Base-by-base conservation (phyloP, 2,329 filamentous ascomycete genomes). In the Fusarium concolor region DNA sequence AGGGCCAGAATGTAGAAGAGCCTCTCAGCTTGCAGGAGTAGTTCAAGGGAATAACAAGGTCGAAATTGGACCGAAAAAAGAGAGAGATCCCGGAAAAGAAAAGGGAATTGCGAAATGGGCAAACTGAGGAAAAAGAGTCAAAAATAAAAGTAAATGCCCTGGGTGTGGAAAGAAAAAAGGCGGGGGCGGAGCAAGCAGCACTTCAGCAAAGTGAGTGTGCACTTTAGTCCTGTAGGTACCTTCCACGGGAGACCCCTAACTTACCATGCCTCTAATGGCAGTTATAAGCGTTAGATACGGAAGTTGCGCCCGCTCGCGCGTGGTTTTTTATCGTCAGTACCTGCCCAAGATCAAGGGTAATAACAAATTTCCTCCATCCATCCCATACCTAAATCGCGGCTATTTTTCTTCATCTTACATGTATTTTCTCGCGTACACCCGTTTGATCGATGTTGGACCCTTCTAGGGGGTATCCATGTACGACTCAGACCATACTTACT, bases 51-150 rank as follows among this genome's bases (percentile, higher is more conserved):
- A 72, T 72, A 73, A 67, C 62, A 68, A 60, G 56, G 53, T 41
- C 38, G 41, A 52, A 56, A 49, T 58, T 35, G 15, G 39, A 17
- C 47, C 44, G 28, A 31, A 41, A 38, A 53, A 41, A 51, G 37
- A 56, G 33, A 64, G 55, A 47, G 60, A 69, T 62, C 68, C 68
- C 64, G 67, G 71, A 67, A 72, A 72, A 73, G 68, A 73, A 73
- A 72, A 72, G 68, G 70, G 70, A 71, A 72, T 72, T 66, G 54
- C 62, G 56, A 46, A 62, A 64, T 55, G 53, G 46, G 58, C 52
- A 69, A 62, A 53, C 55, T 53, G 41, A 56, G 62, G 56, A 64
- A 62, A 56, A 65, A 64, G 57, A 69, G 64, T 71, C 58, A 52
- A 71, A 51, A 71, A 64, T 61, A 57, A 70, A 57, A 61, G 54